Conservation (phyloP, 1,139 yeast genomes). For the Blastobotrys buckinghamii region DNA sequence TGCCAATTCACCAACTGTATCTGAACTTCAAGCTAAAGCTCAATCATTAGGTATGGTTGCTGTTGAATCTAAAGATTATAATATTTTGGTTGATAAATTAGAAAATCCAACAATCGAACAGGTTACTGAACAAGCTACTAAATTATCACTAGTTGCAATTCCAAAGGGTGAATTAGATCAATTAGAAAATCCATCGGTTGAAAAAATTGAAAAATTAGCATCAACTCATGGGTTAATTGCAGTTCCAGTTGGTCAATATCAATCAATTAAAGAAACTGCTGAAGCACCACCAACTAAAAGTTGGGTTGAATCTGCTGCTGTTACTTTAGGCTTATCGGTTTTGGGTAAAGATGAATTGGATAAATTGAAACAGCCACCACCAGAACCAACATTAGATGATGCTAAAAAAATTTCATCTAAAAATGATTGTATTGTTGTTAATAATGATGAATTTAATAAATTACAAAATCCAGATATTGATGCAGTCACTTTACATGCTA, state of each 20-base stretch:
- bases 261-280: slow-evolving; percentile 30
- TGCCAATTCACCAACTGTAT: slow-evolving; percentile 14
- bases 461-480: slow-evolving; percentile 20
- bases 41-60: slow-evolving; percentile 36
- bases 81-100: slow-evolving; percentile 21
- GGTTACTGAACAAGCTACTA: slow-evolving; percentile 14
- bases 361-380: slow-evolving; percentile 20
- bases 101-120: slow-evolving; percentile 21
- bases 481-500: slow-evolving; percentile 21
- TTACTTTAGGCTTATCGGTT: slow-evolving; percentile 35
- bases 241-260: slow-evolving; percentile 23
- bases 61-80: slow-evolving; percentile 35
- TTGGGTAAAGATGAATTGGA: slow-evolving; percentile 31
- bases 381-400: slow-evolving; percentile 16
- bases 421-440: slow-evolving; percentile 22
- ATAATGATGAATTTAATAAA: slow-evolving; percentile 15
- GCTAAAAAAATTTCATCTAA: slow-evolving; percentile 32
- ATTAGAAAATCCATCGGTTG: slow-evolving; percentile 17
- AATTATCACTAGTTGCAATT: slow-evolving; percentile 24
- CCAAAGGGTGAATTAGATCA: slow-evolving; percentile 20
- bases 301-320: slow-evolving; percentile 30
- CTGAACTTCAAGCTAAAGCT: slow-evolving; percentile 16
- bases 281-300: slow-evolving; percentile 26
- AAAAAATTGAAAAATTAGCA: slow-evolving; percentile 13
- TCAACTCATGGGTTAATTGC: slow-evolving; percentile 15